These are phyloP conservation scores for Thelephora aurantiotincta DNA, from an alignment of 768 basidiomycete species.

Conservation along the genomic window DNA sequence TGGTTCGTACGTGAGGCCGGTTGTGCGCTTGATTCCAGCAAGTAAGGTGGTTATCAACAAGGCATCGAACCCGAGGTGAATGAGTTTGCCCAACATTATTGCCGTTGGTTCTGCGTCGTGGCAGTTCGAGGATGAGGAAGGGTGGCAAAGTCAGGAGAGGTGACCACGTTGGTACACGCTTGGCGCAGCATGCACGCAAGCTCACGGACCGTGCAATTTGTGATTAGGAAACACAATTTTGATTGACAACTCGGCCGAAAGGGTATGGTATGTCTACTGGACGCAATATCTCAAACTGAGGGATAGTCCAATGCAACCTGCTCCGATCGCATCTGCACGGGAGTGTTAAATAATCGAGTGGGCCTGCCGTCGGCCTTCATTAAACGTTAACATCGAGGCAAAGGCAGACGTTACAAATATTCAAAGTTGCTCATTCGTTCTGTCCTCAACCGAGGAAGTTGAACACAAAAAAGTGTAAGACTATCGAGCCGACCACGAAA, in stretches of 20 bases:
- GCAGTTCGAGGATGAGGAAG: too few species aligned
- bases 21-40: conserved; percentile 73
- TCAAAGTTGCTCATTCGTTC: background rate
- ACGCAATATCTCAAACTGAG: too few species aligned
- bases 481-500: conserved; percentile 87
- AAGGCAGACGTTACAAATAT: too few species aligned
- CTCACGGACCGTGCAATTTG: background rate
- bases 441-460: conserved; percentile 78
- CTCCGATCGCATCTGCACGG: too few species aligned
- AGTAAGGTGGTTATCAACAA: conserved; percentile 68
- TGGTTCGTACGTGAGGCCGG: conserved; percentile 63
- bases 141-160: background rate
- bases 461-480: conserved; percentile 96
- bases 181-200: conserved; percentile 1
- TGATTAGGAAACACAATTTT: too few species aligned
- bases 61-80: conserved; percentile 67
- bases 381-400: too few species aligned
- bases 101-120: too few species aligned
- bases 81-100: conserved; percentile 50
- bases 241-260: too few species aligned
- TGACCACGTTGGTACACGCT: background rate
- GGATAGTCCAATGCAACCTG: too few species aligned
- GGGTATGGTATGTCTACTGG: too few species aligned
- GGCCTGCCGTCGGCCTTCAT: too few species aligned
- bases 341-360: too few species aligned